Evolutionary conservation across 306 rosid species (phyloP).

Genomic region (Acacia acuminata): DNA sequence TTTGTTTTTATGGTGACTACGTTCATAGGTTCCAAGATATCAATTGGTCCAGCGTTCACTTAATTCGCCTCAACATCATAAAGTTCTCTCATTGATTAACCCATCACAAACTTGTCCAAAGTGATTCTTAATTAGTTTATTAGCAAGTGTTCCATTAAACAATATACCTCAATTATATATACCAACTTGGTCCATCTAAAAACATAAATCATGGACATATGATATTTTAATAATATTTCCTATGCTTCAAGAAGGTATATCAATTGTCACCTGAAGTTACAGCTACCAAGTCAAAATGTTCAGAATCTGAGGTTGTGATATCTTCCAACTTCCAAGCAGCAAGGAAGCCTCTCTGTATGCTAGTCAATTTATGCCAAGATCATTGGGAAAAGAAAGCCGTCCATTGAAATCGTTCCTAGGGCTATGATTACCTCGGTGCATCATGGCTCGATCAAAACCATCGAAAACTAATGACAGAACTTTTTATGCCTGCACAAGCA

Average conservation of each 20-base stretch:
- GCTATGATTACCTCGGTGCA: neutral
- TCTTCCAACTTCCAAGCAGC: constrained; percentile 12
- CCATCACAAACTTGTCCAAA: neutral
- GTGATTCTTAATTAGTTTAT: neutral
- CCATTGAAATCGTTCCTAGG: constrained; percentile 11
- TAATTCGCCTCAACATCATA: neutral
- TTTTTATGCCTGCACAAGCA: constrained; percentile 23
- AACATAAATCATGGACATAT: neutral
- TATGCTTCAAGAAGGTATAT: neutral
- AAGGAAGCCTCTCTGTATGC: constrained; percentile 1
- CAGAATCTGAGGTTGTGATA: neutral
- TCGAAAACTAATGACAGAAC: neutral
- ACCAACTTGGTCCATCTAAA: neutral
- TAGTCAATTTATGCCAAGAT: constrained; percentile 9
- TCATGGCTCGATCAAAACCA: neutral
- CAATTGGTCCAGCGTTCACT: neutral
- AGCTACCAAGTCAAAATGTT: constrained; percentile 17
- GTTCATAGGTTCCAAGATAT: neutral
- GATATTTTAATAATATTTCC: neutral
- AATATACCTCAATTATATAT: neutral
- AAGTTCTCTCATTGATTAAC: neutral
- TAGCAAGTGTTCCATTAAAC: neutral
- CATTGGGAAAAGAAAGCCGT: neutral
- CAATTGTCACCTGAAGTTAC: constrained; percentile 13
- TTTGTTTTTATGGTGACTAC: neutral